Evolutionary conservation across 2,329 filamentous ascomycete species (phyloP), one percentile per base, ranked within the genome.

Genomic region (Fusarium illudens): DNA sequence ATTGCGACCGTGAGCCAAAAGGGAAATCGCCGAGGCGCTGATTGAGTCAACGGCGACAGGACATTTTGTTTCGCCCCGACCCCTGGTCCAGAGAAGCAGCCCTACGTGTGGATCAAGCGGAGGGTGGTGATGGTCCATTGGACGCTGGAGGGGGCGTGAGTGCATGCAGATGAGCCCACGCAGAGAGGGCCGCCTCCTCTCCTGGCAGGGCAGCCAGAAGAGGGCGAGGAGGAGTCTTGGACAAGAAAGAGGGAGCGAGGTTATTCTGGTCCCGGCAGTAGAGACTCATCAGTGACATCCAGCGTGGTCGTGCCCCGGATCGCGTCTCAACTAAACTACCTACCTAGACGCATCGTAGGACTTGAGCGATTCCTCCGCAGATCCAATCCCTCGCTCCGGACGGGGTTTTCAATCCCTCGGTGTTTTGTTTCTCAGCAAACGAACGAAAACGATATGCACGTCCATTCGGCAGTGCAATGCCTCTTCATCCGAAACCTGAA

Each of bases 91-190:
- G 44, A 62, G 50, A 61, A 72, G 58, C 72, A 74, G 72, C 72
- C 72, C 72, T 74, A 74, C 56, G 58, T 71, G 72, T 74, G 72
- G 72, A 74, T 72, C 60, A 29, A 53, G 59, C 54, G 60, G 52
- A 60, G 51, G 49, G 32, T 30, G 33, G 50, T 53, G 19, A 42
- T 62, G 52, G 58, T 64, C 62, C 34, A 74, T 73, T 73, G 72
- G 67, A 34, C 52, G 54, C 49, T 52, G 42, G 51, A 50, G 39
- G 54, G 62, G 48, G 61, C 7, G 55, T 60, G 62, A 56, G 56
- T 57, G 55, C 58, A 66, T 66, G 65, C 60, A 54, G 36, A 49
- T 58, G 59, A 56, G 44, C 62, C 64, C 55, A 66, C 58, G 32
- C 19, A 27, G 48, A 61, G 34, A n/a, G n/a, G n/a, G n/a, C n/a